phyloP scores from a whole-genome alignment of 306 rosid species.

The Mucuna pruriens region DNA sequence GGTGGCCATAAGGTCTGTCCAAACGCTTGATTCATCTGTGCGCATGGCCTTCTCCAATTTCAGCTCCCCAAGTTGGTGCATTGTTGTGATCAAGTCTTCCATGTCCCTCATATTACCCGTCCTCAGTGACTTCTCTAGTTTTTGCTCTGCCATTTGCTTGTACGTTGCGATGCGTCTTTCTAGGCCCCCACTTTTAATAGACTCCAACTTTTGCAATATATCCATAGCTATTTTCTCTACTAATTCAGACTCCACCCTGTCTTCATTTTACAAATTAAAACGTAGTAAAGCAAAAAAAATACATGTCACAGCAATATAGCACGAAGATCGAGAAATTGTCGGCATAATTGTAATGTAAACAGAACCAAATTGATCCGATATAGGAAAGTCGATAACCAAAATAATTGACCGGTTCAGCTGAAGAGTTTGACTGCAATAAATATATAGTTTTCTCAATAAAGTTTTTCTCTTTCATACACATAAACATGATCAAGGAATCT shows the following conservation, averaged over 20 bases:
- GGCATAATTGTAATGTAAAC: too few species aligned
- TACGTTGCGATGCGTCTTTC: constrained; percentile 26
- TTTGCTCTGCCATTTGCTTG: constrained; percentile 27
- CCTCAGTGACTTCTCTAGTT: constrained; percentile 28
- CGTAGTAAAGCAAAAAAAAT: too few species aligned
- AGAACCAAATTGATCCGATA: not conserved
- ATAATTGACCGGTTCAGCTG: not conserved
- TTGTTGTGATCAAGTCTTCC: constrained; percentile 15
- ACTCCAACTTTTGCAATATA: constrained; percentile 30
- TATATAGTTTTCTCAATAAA: not conserved
- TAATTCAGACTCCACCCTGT: constrained; percentile 40
- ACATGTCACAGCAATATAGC: too few species aligned
- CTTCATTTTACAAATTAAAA: not conserved
- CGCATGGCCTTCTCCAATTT: constrained; percentile 39
- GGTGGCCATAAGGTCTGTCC: constrained; percentile 26
- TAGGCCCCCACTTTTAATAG: not conserved
- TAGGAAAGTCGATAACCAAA: not conserved
- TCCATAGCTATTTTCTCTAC: constrained; percentile 41
- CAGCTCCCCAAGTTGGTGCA: constrained; percentile 29
- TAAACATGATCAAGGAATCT: not conserved
- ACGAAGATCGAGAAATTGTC: too few species aligned
- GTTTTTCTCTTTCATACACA: not conserved
- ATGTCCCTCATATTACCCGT: constrained; percentile 15
- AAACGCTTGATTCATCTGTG: not conserved
- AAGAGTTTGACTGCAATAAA: not conserved